A percentile compares a stretch with the other conserved stretches of the same genome.
These are phyloP conservation scores for Trametes polyzona DNA, from an alignment of 1,284 basidiomycete species.

Conservation along the genomic window DNA sequence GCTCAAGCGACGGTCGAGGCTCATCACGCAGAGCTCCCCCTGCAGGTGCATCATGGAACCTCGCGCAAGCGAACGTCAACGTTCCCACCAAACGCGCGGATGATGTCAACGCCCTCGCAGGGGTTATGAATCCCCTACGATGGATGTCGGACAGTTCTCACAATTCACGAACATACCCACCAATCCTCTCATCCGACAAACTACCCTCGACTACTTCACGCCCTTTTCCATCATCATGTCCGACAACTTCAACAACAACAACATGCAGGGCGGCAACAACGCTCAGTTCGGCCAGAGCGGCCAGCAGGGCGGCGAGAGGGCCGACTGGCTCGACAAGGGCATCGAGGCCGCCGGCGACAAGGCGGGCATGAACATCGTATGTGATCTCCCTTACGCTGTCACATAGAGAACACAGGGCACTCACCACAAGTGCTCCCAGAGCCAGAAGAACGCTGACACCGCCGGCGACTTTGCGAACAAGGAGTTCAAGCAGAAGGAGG, in stretches of 20 bases:
- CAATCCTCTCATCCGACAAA: not conserved
- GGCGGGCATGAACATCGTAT: constrained; percentile 33
- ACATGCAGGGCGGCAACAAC: constrained; percentile 6
- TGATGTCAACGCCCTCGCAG: constrained; percentile 5
- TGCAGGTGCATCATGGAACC: not conserved
- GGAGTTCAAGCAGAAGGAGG: constrained; percentile 27
- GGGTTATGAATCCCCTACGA: not conserved
- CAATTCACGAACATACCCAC: not conserved
- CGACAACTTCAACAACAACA: constrained; percentile 6
- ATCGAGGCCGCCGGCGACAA: constrained; percentile 30
- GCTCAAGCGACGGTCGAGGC: too few relatives aligned
- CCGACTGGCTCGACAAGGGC: constrained; percentile 39
- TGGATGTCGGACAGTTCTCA: not conserved
- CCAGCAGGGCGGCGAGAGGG: constrained; percentile 27
- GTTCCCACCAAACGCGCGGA: not conserved
- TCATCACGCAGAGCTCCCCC: too few relatives aligned
- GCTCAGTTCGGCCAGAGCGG: constrained; percentile 10
- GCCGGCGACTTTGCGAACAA: constrained; percentile 34
- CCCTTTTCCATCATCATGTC: constrained; percentile 5
- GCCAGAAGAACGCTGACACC: constrained; percentile 29
- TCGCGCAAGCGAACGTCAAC: not conserved
- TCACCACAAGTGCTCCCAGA: constrained; percentile 16
- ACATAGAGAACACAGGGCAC: too few relatives aligned
- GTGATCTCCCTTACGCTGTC: constrained; percentile 5
- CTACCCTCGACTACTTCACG: not conserved